Percentiles rank a stretch among this genome's conserved stretches.
Evolutionary conservation across 2,329 filamentous ascomycete species (phyloP).

Genomic region (Nemania sp.): DNA sequence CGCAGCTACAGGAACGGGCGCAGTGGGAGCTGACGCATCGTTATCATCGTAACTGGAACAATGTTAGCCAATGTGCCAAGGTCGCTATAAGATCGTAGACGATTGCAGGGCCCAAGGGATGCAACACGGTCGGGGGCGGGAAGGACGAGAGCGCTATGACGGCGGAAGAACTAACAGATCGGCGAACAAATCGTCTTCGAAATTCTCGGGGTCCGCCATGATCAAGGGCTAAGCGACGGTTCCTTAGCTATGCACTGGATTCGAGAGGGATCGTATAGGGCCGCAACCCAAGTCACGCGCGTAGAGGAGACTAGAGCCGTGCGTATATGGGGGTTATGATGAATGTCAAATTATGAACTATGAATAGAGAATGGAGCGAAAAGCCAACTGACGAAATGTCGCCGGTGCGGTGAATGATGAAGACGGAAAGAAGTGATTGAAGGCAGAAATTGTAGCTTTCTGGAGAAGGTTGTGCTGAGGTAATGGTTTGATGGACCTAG

Average conservation of each 20-base stretch:
- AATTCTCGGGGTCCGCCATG: constrained; percentile 81
- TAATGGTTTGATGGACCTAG: constrained; percentile 17
- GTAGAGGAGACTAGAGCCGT: background rate
- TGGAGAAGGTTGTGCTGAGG: constrained; percentile 22
- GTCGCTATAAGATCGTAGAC: background rate
- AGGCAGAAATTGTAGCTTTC: constrained; percentile 29
- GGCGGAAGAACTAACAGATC: constrained; percentile 77
- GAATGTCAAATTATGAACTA: too few species aligned
- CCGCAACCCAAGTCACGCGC: background rate
- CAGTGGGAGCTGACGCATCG: constrained; percentile 51
- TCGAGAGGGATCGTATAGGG: background rate
- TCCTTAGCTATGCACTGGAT: constrained; percentile 1
- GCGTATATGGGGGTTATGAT: too few species aligned
- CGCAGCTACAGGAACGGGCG: constrained; percentile 32
- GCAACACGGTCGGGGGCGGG: background rate
- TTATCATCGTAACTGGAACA: constrained; percentile 67
- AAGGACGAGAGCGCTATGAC: too few species aligned
- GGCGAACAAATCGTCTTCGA: constrained; percentile 93
- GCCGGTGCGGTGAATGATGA: constrained; percentile 8
- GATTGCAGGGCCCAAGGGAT: background rate
- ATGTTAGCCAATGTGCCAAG: constrained; percentile 4
- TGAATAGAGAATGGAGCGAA: too few species aligned
- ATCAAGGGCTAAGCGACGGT: constrained; percentile 33
- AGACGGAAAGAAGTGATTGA: constrained; percentile 15
- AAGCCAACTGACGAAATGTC: background rate